Evolutionary conservation across 805 yeast genomes (phyloP), one percentile per base, ranked within the genome.

Genomic region (Yamadazyma ubonensis): DNA sequence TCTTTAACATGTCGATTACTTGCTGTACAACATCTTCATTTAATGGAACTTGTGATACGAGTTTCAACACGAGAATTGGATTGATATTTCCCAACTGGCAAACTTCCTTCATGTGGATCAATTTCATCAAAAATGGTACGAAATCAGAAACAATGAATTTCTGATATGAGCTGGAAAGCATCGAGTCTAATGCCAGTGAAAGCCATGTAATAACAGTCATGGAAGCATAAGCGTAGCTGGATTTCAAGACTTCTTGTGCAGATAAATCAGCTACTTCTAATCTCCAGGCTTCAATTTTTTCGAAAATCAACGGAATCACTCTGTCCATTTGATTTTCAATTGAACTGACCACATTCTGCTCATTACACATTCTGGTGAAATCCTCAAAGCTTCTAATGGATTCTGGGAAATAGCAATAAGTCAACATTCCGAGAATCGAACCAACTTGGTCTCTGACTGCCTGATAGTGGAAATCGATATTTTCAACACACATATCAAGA

Each of bases 41-140:
- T 41, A 49, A 67, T 1, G 68, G 65, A 17, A 67, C 59, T 43
- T 69, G 73, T 0, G 73, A 83, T 44, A 53, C 81, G 50, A 43
- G 57, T 51, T 42, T 70, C 51, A 49, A 77, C 38, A 50, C 77
- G 48, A 43, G 51, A 2, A 75, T 68, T 0, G 91, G 85, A 28
- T 71, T 70, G 8, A 85, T 59, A 22, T 73, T 73, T 0, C 83
- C 82, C 41, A 85, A 59, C 48, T 84, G 86, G 49, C 95, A 85
- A 10, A 86, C 86, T 45, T 91, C 97, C 44, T 86, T 80, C 68
- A 85, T 74, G 32, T 71, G 74, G 37, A 80, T 76, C 33, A 88
- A 62, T 12, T 73, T 67, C 52, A 86, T 66, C 41, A 88, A 63
- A 45, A 86, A 81, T 19, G 96, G 96, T 1, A 87, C 59, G 20